Conservation (phyloP, 2,329 filamentous ascomycete species). For the Beauveria sp. region DNA sequence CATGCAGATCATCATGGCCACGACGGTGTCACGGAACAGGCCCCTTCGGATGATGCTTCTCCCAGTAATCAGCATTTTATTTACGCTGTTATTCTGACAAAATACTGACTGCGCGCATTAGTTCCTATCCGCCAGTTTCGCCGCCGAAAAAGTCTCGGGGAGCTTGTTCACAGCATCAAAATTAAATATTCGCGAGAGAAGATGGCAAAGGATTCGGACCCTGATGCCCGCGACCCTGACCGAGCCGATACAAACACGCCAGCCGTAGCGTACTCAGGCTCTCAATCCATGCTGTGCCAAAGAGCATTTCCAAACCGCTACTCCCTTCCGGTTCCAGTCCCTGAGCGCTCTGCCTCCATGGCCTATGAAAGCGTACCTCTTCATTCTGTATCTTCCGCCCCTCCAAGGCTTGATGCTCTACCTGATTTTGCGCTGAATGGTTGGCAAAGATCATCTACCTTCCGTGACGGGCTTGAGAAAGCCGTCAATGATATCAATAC, state of each 20-base stretch:
- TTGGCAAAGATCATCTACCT: constrained; percentile 21
- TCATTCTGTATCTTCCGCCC: neutral
- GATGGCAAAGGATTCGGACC: constrained; percentile 1
- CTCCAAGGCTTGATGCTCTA: constrained; percentile 23
- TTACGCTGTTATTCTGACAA: neutral
- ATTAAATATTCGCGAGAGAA: constrained; percentile 20
- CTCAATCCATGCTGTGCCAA: neutral
- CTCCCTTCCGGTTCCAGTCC: constrained; percentile 3
- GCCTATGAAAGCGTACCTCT: neutral
- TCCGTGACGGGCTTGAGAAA: constrained; percentile 23
- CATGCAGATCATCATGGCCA: neutral
- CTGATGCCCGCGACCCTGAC: neutral
- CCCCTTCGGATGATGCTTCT: neutral
- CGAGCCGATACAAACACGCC: neutral
- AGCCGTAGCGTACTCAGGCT: neutral
- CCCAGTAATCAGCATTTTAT: neutral
- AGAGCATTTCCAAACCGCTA: neutral
- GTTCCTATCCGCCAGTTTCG: constrained; percentile 11
- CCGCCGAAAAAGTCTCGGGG: constrained; percentile 22
- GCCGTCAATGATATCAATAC: constrained; percentile 22
- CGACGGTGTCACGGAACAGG: neutral
- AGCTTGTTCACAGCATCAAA: constrained; percentile 22
- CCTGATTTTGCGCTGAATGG: constrained; percentile 18
- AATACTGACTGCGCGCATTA: constrained; percentile 10
- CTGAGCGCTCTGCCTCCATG: constrained; percentile 3